Percentiles rank a stretch among this genome's conserved stretches.
Conservation (phyloP, 257 asterid species). For the Penstemon barbatus region DNA sequence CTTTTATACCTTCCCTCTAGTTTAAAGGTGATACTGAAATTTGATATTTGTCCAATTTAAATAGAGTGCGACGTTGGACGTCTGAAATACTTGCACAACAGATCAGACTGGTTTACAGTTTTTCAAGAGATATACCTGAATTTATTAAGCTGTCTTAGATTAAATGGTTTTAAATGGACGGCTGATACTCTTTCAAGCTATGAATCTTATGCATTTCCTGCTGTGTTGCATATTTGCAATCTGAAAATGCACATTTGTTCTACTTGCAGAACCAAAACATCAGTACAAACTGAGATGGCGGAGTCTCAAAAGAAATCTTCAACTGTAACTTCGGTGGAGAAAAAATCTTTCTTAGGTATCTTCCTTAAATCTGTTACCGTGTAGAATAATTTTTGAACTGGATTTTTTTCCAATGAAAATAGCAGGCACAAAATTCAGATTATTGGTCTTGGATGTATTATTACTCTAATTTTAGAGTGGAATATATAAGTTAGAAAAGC, state of each 20-base stretch:
- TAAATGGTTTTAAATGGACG: conserved; percentile 7
- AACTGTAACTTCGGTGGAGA: conserved; percentile 45
- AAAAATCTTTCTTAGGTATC: conserved; percentile 60
- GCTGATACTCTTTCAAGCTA: conserved; percentile 9
- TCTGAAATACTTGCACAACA: too few species aligned
- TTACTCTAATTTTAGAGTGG: conserved; percentile 11
- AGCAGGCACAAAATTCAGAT: background rate
- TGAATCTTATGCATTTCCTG: conserved; percentile 12
- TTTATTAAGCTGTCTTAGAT: background rate
- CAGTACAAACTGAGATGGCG: conserved; percentile 47
- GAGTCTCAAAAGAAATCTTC: conserved; percentile 54
- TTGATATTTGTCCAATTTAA: too few species aligned
- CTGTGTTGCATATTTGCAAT: conserved; percentile 18
- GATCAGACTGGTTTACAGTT: too few species aligned
- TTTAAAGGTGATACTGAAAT: too few species aligned
- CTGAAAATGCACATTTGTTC: background rate
- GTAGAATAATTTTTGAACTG: background rate
- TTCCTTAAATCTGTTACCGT: conserved; percentile 18
- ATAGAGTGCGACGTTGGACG: too few species aligned
- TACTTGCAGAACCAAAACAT: conserved; percentile 34
- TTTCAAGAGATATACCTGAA: background rate
- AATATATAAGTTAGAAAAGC: conserved; percentile 23
- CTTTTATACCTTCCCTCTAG: too few species aligned
- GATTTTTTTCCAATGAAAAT: background rate
- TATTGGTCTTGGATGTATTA: background rate